phyloP scores from a whole-genome alignment of 257 asterid genomes.

The Solanum pinnatisectum region DNA sequence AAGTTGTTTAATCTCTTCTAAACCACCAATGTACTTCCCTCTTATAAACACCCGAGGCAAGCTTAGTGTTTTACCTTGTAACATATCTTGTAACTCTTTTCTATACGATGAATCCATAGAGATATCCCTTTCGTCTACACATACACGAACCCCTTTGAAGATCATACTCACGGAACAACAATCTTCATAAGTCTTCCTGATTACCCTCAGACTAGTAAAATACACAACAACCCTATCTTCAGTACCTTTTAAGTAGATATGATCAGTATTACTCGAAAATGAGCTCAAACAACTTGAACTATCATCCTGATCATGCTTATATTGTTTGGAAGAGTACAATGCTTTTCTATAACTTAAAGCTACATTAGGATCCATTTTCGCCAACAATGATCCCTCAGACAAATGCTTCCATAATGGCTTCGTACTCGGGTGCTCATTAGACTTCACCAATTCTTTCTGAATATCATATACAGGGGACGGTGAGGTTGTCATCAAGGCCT shows the following conservation, averaged over 20 bases:
- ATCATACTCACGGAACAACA: constrained; percentile 66
- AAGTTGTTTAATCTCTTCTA: constrained; percentile 68
- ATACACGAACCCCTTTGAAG: constrained; percentile 50
- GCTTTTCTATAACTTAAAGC: constrained; percentile 24
- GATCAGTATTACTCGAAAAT: constrained; percentile 6
- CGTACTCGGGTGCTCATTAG: constrained; percentile 16
- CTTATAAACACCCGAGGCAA: constrained; percentile 70
- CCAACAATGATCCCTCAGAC: constrained; percentile 33
- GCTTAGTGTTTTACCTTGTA: constrained; percentile 40
- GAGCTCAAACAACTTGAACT: neutral
- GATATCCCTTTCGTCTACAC: constrained; percentile 79
- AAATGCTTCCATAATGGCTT: constrained; percentile 46
- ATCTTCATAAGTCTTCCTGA: constrained; percentile 80
- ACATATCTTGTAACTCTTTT: constrained; percentile 54
- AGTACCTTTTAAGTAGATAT: neutral
- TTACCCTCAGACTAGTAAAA: constrained; percentile 79
- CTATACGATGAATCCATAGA: constrained; percentile 80
- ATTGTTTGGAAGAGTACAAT: constrained; percentile 22
- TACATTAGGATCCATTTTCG: constrained; percentile 29
- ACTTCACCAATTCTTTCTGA: neutral
- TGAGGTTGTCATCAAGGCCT: constrained; percentile 74
- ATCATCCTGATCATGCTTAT: constrained; percentile 16
- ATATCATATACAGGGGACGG: constrained; percentile 7
- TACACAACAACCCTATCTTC: constrained; percentile 36
- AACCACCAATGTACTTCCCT: constrained; percentile 70